Percentiles rank a stretch among this genome's conserved stretches.
Evolutionary conservation across 2,329 filamentous ascomycete genomes (phyloP).

Genomic region (Fusarium pseudonygamai): DNA sequence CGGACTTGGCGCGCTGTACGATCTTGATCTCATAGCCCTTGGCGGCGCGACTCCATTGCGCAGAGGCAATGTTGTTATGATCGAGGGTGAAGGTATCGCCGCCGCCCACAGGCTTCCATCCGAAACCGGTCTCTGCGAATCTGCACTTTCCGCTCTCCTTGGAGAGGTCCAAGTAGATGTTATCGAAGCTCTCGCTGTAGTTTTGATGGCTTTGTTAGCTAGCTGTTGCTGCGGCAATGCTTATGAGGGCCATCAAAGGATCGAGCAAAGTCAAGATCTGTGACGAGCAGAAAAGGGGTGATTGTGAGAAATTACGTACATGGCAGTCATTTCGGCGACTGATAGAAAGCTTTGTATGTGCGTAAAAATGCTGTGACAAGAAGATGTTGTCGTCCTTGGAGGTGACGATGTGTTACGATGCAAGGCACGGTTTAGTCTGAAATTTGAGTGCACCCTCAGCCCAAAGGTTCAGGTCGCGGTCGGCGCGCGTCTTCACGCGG

Average conservation of each 20-base stretch:
- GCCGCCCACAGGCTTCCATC: constrained; percentile 90
- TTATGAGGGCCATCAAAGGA: background rate
- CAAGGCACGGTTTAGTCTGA: constrained; percentile 25
- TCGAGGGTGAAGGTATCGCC: constrained; percentile 96
- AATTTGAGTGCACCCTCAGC: constrained; percentile 31
- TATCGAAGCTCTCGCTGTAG: constrained; percentile 88
- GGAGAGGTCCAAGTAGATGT: constrained; percentile 95
- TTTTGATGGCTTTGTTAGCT: constrained; percentile 18
- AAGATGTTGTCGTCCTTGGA: constrained; percentile 9
- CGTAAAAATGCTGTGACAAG: background rate
- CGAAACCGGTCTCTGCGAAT: constrained; percentile 92
- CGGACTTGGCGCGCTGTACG: constrained; percentile 77
- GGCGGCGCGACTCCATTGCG: constrained; percentile 94
- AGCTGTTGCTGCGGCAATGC: constrained; percentile 27
- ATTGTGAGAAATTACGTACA: constrained; percentile 44
- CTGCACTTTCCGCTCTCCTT: constrained; percentile 92
- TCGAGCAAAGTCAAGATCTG: background rate
- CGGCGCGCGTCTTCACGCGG: constrained; percentile 30
- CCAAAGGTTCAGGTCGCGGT: constrained; percentile 25
- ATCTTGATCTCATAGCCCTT: constrained; percentile 96
- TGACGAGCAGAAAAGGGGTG: background rate
- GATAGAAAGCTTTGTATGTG: constrained; percentile 2
- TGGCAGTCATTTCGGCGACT: constrained; percentile 49
- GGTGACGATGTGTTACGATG: constrained; percentile 19
- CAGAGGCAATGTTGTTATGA: constrained; percentile 81